Base-by-base conservation (phyloP, 2,329 filamentous ascomycete genomes). In the Colletotrichum eleusines region DNA sequence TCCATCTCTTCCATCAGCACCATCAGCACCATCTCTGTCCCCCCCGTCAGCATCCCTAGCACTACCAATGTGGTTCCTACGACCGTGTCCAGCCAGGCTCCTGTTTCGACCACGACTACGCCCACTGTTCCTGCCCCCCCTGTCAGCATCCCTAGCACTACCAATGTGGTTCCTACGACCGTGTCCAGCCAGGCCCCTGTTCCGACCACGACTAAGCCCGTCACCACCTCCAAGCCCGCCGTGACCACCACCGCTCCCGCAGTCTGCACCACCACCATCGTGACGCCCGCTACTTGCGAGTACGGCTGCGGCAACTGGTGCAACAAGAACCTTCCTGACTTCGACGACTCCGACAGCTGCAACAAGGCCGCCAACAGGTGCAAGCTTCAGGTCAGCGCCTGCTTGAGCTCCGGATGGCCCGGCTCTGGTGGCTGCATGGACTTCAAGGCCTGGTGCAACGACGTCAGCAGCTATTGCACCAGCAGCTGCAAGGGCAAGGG, bases 291-390 rank as follows among this genome's bases (percentile, higher is more conserved):
- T 58, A 80, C 78, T 38, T 89, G 87, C 77, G 87, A 89, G 76
- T 89, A 87, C 78, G 80, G 84, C 73, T 85, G 84, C 73, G 87
- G 87, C 58, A 83, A 81, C 71, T 89, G 87, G 86, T 88, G 86
- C 76, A 83, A 82, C 46, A 81, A 80, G 55, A 81, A 85, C 18
- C 76, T 89, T 16, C 86, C 86, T 31, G 78, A 83, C 73, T 89
- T 83, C 79, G 76, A 77, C 50, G 80, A 87, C 75, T 73, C 79
- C 66, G 72, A 75, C 51, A 77, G 78, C 55, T 89, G 87, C 77
- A 75, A 78, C 60, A 74, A 73, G 12, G 82, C 84, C 28, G 81
- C 80, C 73, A 81, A 83, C 66, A 82, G 80, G 65, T 87, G 85
- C 75, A 76, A 77, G 33, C 76, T 87, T 66, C 85, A 87, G 77